Evolutionary conservation across 2,329 filamentous ascomycete species (phyloP).

Genomic region (Trichoderma semiorbis): DNA sequence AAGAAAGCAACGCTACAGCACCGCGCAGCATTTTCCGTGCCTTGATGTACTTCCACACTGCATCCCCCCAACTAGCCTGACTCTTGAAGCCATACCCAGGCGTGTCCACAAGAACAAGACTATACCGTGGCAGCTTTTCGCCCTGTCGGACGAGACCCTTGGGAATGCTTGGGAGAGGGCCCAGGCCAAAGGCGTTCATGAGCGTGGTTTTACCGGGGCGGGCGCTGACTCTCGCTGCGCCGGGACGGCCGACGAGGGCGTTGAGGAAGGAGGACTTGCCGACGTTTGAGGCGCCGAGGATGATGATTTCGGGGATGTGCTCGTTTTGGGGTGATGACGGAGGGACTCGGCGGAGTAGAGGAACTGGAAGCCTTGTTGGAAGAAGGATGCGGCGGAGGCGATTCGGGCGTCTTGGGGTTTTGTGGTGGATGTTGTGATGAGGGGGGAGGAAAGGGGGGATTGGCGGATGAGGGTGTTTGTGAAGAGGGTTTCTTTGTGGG

Average conservation of each 20-base stretch:
- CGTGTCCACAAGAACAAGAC: constrained; percentile 49
- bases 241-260: constrained; percentile 58
- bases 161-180: constrained; percentile 35
- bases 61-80: constrained; percentile 48
- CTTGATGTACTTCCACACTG: constrained; percentile 50
- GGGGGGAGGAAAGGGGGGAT: background rate
- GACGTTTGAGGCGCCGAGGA: constrained; percentile 84
- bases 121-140: constrained; percentile 43
- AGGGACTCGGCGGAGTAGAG: constrained; percentile 51
- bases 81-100: constrained; percentile 50
- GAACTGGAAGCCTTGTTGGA: constrained; percentile 34
- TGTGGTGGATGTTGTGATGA: constrained; percentile 19
- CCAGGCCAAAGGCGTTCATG: constrained; percentile 56
- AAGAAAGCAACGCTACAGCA: constrained; percentile 52
- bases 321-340: constrained; percentile 50
- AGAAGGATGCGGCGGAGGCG: constrained; percentile 32
- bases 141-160: constrained; percentile 29
- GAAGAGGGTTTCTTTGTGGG: constrained; percentile 20
- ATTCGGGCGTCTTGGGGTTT: constrained; percentile 25
- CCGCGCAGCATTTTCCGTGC: constrained; percentile 47
- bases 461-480: constrained; percentile 21
- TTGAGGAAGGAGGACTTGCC: constrained; percentile 90
- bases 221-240: constrained; percentile 48
- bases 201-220: constrained; percentile 51
- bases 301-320: constrained; percentile 60